phyloP scores from a whole-genome alignment of 225 moss, liverwort and hornwort species.

The Neckera pumila region DNA sequence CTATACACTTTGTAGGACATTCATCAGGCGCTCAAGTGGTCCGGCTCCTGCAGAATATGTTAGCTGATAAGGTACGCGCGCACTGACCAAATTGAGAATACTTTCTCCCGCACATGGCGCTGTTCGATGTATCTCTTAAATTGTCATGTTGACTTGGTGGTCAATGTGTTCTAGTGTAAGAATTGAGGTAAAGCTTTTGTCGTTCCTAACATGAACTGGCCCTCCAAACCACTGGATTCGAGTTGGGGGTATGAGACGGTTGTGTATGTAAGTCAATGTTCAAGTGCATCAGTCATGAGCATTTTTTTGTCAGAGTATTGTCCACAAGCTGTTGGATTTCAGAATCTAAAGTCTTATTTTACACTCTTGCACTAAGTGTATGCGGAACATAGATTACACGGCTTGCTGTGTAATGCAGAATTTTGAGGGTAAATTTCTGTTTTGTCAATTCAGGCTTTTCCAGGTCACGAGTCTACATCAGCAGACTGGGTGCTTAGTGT shows the following conservation, averaged over 20 bases:
- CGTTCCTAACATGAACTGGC: not conserved
- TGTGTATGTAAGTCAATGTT: not conserved
- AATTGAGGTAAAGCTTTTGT: not conserved
- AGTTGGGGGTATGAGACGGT: not conserved
- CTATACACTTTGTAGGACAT: slow-evolving; percentile 78
- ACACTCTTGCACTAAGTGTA: not conserved
- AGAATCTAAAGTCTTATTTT: not conserved
- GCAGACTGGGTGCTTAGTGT: slow-evolving; percentile 83
- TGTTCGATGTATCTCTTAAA: not conserved
- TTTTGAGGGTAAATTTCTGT: not conserved
- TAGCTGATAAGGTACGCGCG: slow-evolving; percentile 60
- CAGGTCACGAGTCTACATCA: slow-evolving; percentile 47
- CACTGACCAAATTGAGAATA: not conserved
- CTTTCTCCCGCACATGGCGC: not conserved
- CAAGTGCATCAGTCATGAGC: not conserved
- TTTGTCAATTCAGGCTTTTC: slow-evolving; percentile 42
- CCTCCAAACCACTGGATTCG: not conserved
- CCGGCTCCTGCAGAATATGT: slow-evolving; percentile 61
- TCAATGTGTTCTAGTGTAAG: not conserved
- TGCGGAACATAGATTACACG: not conserved
- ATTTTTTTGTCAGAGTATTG: not conserved
- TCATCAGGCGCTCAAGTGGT: slow-evolving; percentile 81
- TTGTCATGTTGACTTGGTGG: not conserved
- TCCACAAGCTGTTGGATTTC: not conserved
- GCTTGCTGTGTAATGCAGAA: not conserved